Percentiles rank a stretch among this genome's conserved stretches.
phyloP scores from a whole-genome alignment of 2,329 filamentous ascomycete genomes.

The Annulohypoxylon truncatum region DNA sequence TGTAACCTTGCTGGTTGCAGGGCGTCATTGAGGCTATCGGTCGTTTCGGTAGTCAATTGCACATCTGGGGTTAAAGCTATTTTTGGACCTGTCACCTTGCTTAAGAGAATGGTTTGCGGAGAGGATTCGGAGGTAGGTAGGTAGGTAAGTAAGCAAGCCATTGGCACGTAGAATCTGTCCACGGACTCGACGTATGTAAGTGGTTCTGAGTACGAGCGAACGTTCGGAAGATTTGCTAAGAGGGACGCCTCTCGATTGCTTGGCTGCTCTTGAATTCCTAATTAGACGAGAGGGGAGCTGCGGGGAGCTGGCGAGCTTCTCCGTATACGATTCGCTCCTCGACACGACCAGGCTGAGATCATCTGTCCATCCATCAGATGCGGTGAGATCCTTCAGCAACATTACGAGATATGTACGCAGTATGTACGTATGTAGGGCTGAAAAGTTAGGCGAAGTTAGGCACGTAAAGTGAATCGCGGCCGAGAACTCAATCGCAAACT shows the following conservation, averaged over 20 bases:
- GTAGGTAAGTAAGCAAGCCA: too few relatives aligned
- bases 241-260: background rate
- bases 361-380: background rate
- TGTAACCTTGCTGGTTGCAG: background rate
- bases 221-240: background rate
- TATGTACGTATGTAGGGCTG: background rate
- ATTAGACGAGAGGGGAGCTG: background rate
- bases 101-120: background rate
- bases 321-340: background rate
- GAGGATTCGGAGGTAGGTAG: background rate
- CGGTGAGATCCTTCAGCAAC: slow-evolving; percentile 1
- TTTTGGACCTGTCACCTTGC: slow-evolving; percentile 6
- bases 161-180: background rate
- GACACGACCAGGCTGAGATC: background rate
- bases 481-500: background rate
- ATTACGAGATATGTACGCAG: background rate
- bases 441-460: slow-evolving; percentile 8
- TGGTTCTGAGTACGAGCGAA: background rate
- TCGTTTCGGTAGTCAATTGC: background rate
- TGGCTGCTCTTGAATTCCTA: background rate
- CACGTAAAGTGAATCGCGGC: background rate
- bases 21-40: slow-evolving; percentile 25
- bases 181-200: background rate
- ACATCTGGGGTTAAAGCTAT: slow-evolving; percentile 16
- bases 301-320: background rate